Evolutionary conservation across 176 grass and related monocot genomes (phyloP), one percentile per base, ranked within the genome.

Genomic region (Aegilops tauschii): DNA sequence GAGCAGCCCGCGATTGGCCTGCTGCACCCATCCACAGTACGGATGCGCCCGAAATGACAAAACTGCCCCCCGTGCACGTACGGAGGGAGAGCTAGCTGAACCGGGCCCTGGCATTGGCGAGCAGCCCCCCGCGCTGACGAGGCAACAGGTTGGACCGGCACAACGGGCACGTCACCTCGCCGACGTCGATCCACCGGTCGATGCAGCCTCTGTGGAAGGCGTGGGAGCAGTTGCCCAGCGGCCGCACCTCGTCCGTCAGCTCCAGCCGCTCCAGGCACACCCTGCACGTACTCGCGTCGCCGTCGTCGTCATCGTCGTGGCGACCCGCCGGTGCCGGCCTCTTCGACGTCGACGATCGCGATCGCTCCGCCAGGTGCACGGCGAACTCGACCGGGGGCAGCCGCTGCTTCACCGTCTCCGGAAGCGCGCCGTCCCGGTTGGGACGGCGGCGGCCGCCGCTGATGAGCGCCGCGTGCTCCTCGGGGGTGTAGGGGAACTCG

Each of bases 251-350:
- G 69, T 91, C 91, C 68, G 14, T 80, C 68, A 12, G 69, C 74
- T 95, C 82, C 87, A 97, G 74, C n/a, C 12, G 73, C 89, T 94
- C 89, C 90, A 97, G 88, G 85, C 92, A 97, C 61, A 97, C 85
- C 50, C 79, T 88, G 85, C 95, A 97, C 21, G 82, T 83, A 3
- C 76, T 31, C 5, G 35, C 56, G 34, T 77, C 67, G 27, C 58
- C 36, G 35, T 3, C 17, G 68, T 9, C 69, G 36, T 44, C 39
- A 8, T 42, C 39, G 8, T 3, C 4, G 29, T 28, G 9, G 56
- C 61, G 3, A 16, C 8, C 36, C 50, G 17, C 1, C 6, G 4
- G 31, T 30, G 56, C 18, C 3, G 70, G 0, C 5, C 42, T 52
- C 29, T 35, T 69, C 0, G 44, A 50, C 18, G 42, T 23, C 44